These are phyloP conservation scores for Coemansia sp. DNA, from an alignment of 192 early-diverging fungal species.

Conservation along the genomic window DNA sequence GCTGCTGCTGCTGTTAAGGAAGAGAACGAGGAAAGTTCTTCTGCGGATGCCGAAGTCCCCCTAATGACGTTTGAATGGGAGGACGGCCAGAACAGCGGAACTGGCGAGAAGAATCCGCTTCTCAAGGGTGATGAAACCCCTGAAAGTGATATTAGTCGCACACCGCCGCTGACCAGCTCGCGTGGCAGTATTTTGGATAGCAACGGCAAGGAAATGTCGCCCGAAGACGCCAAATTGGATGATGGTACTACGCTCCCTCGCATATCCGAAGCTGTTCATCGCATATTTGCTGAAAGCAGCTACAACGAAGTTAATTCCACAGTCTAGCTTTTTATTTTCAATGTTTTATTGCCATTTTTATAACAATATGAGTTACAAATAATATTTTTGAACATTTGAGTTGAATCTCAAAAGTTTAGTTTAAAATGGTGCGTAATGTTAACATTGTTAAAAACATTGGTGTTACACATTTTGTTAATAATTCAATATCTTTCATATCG, in stretches of 20 bases:
- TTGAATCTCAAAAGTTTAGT: too few relatives aligned
- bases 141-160: conserved; percentile 9
- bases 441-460: too few relatives aligned
- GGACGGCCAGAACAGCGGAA: neutral
- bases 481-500: too few relatives aligned
- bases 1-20: conserved; percentile 1
- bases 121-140: neutral
- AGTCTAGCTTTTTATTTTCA: too few relatives aligned
- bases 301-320: too few relatives aligned
- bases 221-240: neutral
- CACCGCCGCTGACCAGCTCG: conserved; percentile 11
- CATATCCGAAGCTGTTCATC: conserved; percentile 15
- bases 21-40: neutral
- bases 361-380: too few relatives aligned
- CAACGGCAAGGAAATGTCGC: neutral
- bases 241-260: conserved; percentile 19
- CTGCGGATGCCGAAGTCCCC: conserved; percentile 29
- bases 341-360: too few relatives aligned
- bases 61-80: conserved; percentile 42
- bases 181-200: neutral
- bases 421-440: too few relatives aligned
- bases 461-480: too few relatives aligned
- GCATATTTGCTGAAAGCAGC: neutral
- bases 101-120: neutral
- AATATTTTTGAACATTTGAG: too few relatives aligned